These are phyloP conservation scores for Omphalea diandra DNA, from an alignment of 441 rosid species.

Conservation along the genomic window DNA sequence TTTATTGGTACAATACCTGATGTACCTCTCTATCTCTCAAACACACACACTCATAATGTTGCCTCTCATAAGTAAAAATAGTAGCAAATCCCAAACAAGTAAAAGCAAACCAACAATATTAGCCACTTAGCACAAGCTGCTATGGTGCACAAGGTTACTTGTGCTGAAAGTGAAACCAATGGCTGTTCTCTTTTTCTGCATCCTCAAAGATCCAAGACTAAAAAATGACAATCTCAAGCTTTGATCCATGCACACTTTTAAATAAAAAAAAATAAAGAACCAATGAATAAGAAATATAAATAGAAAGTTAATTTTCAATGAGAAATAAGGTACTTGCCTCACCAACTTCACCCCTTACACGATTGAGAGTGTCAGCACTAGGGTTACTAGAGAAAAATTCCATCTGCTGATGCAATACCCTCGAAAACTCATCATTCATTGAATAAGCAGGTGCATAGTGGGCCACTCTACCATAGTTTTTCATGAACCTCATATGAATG, in stretches of 20 bases:
- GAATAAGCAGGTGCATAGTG: constrained; percentile 87
- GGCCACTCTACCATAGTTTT: constrained; percentile 86
- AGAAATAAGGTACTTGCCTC: constrained; percentile 53
- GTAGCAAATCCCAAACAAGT: too few species aligned
- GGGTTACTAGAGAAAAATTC: constrained; percentile 95
- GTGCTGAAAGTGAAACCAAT: background rate
- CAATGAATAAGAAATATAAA: constrained; percentile 7
- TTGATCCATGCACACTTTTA: background rate
- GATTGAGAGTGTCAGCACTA: constrained; percentile 79
- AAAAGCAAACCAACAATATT: background rate
- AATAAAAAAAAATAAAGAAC: background rate
- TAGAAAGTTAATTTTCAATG: background rate
- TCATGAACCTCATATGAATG: constrained; percentile 93
- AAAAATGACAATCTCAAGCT: constrained; percentile 11
- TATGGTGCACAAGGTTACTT: background rate
- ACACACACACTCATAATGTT: background rate
- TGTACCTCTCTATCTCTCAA: background rate
- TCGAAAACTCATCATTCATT: constrained; percentile 95
- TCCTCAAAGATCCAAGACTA: background rate
- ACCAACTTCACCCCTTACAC: constrained; percentile 86
- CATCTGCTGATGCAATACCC: constrained; percentile 99
- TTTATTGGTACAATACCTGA: background rate
- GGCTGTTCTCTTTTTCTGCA: background rate
- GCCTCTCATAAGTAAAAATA: background rate
- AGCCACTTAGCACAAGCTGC: background rate